Evolutionary conservation across 1,284 basidiomycete genomes (phyloP).

Genomic region (Veloporphyrellus conicus): DNA sequence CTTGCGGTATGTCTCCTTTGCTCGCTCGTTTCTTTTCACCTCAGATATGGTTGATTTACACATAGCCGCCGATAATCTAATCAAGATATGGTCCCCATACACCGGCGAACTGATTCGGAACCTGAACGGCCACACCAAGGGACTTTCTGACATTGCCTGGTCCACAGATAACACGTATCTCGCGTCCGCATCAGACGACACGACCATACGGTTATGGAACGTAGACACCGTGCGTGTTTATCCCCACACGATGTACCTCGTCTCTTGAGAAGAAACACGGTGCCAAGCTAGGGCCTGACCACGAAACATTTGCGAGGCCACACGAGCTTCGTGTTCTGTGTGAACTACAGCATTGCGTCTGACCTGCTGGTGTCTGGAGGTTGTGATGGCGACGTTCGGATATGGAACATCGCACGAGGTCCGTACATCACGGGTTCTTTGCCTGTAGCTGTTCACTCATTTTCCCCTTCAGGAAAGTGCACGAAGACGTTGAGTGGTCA

Average conservation of each 20-base stretch:
- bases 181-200: constrained; percentile 88
- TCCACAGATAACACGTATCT: constrained; percentile 77
- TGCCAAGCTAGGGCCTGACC: constrained; percentile 53
- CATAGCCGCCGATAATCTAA: constrained; percentile 66
- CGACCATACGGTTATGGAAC: constrained; percentile 80
- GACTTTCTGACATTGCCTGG: constrained; percentile 86
- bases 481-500: constrained; percentile 87
- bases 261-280: constrained; percentile 3
- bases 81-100: constrained; percentile 78
- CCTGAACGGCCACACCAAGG: constrained; percentile 70
- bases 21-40: background rate
- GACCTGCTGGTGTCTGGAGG: constrained; percentile 89
- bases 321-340: constrained; percentile 84
- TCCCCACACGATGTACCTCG: background rate
- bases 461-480: constrained; percentile 55
- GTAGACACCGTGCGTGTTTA: constrained; percentile 63
- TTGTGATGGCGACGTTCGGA: constrained; percentile 87
- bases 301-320: constrained; percentile 74
- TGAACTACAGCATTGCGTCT: constrained; percentile 85
- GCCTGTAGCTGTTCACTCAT: background rate
- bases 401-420: constrained; percentile 89
- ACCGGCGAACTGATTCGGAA: constrained; percentile 75
- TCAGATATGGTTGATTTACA: background rate
- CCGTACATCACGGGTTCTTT: background rate
- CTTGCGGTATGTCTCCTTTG: constrained; percentile 56